Evolutionary conservation across 2,329 filamentous ascomycete genomes (phyloP).

Genomic region (Cercospora berteroae): DNA sequence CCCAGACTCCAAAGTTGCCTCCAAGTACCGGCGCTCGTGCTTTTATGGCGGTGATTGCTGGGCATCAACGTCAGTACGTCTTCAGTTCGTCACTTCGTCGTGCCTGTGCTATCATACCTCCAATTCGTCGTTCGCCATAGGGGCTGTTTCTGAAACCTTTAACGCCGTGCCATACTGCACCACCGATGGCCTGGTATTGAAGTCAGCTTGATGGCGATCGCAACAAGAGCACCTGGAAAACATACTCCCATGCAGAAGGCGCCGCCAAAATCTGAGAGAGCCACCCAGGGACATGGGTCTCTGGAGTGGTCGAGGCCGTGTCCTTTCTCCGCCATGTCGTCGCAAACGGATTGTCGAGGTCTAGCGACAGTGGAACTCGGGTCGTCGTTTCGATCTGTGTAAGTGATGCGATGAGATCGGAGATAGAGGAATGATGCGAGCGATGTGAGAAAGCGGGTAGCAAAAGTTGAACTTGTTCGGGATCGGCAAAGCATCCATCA

Average conservation of each 20-base stretch:
- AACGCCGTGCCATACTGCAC: conserved; percentile 89
- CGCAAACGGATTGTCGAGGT: background rate
- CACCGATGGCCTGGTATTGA: conserved; percentile 35
- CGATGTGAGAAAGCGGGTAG: background rate
- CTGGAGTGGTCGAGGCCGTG: conserved; percentile 79
- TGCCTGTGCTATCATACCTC: conserved; percentile 48
- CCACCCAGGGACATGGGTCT: conserved; percentile 96
- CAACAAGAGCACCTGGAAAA: background rate
- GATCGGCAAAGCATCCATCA: background rate
- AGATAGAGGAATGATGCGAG: background rate
- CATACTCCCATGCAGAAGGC: conserved; percentile 95
- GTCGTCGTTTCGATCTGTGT: background rate
- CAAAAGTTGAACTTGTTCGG: background rate
- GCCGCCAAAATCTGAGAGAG: conserved; percentile 95
- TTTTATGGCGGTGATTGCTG: conserved; percentile 89
- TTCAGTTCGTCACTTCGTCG: background rate
- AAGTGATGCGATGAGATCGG: background rate
- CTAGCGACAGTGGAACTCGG: background rate
- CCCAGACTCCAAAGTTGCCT: conserved; percentile 98
- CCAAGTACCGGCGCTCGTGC: conserved; percentile 92
- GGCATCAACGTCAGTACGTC: background rate
- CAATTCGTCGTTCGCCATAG: conserved; percentile 92
- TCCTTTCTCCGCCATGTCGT: conserved; percentile 30
- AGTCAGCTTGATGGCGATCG: background rate
- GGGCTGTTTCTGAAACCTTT: conserved; percentile 62